Conservation (phyloP, 1,284 basidiomycete species). For the Ganoderma multipileum region DNA sequence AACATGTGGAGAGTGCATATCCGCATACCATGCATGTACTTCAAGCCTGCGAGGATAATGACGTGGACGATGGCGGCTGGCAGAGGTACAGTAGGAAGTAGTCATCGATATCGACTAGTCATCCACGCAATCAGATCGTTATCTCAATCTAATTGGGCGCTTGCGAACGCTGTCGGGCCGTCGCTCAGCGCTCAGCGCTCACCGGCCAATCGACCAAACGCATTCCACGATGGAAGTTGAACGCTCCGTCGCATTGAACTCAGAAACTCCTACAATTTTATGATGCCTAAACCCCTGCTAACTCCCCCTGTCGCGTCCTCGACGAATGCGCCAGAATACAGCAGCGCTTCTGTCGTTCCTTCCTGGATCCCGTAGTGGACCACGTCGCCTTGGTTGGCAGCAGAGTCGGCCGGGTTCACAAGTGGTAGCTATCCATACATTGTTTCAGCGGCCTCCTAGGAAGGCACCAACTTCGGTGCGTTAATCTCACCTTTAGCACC, state of each 20-base stretch:
- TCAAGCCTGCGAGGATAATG: not conserved
- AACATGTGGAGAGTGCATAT: too few species aligned
- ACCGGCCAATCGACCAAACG: too few species aligned
- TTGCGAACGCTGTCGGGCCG: too few species aligned
- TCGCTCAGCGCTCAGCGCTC: too few species aligned
- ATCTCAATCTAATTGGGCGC: not conserved
- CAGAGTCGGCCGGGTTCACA: constrained; percentile 52
- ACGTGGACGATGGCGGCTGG: not conserved
- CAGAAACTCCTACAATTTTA: not conserved
- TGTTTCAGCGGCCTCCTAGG: constrained; percentile 6
- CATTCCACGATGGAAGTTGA: too few species aligned
- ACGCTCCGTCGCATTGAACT: not conserved
- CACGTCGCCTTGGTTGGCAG: constrained; percentile 57
- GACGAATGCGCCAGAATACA: constrained; percentile 66
- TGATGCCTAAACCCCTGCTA: constrained; percentile 18
- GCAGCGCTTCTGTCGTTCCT: constrained; percentile 56
- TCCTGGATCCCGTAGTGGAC: constrained; percentile 65
- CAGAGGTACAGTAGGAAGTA: not conserved
- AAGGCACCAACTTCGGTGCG: not conserved
- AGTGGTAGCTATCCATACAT: constrained; percentile 53
- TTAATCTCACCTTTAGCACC: constrained; percentile 54
- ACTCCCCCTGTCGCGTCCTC: constrained; percentile 41
- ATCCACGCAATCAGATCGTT: not conserved
- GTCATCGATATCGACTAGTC: too few species aligned
- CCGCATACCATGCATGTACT: not conserved